These are phyloP conservation scores for Omphalotus olearius DNA, from an alignment of 1,284 basidiomycete genomes.

Conservation along the genomic window DNA sequence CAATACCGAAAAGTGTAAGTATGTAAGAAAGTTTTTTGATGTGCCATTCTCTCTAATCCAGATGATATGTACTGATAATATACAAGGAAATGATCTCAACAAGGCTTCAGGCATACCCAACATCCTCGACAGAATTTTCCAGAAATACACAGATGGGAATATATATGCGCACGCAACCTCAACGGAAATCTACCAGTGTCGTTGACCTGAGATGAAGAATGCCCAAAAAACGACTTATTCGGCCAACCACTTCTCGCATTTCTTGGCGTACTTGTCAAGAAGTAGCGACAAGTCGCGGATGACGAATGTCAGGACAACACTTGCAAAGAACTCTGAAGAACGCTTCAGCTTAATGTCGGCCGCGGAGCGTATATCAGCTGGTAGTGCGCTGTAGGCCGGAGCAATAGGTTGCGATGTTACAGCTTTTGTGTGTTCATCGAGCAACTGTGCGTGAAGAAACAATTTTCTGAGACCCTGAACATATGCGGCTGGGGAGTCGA, in stretches of 20 bases:
- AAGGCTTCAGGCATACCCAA: slow-evolving; percentile 3
- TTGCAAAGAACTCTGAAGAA: slow-evolving; percentile 87
- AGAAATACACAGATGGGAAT: slow-evolving; percentile 7
- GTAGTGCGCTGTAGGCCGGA: slow-evolving; percentile 69
- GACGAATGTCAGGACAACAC: slow-evolving; percentile 88
- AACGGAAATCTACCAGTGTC: background rate
- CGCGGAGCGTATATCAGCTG: slow-evolving; percentile 54
- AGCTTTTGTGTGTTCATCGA: slow-evolving; percentile 86
- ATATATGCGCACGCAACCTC: background rate
- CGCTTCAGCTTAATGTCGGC: slow-evolving; percentile 77
- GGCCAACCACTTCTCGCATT: slow-evolving; percentile 83
- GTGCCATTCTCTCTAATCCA: slow-evolving; percentile 10
- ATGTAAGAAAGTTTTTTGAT: background rate
- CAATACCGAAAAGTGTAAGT: background rate
- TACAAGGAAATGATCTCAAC: slow-evolving; percentile 8
- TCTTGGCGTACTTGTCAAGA: slow-evolving; percentile 90
- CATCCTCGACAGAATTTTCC: background rate
- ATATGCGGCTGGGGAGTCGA: slow-evolving; percentile 86
- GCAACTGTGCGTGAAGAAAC: slow-evolving; percentile 72
- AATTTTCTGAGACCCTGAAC: slow-evolving; percentile 76
- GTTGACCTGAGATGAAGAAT: background rate
- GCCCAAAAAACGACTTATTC: slow-evolving; percentile 41
- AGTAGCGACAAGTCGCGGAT: slow-evolving; percentile 80
- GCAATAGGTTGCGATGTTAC: slow-evolving; percentile 60
- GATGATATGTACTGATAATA: slow-evolving; percentile 11